A percentile compares a stretch with the other conserved stretches of the same genome.
Conservation (phyloP, 2,329 filamentous ascomycete genomes). For the Zymoseptoria tritici region DNA sequence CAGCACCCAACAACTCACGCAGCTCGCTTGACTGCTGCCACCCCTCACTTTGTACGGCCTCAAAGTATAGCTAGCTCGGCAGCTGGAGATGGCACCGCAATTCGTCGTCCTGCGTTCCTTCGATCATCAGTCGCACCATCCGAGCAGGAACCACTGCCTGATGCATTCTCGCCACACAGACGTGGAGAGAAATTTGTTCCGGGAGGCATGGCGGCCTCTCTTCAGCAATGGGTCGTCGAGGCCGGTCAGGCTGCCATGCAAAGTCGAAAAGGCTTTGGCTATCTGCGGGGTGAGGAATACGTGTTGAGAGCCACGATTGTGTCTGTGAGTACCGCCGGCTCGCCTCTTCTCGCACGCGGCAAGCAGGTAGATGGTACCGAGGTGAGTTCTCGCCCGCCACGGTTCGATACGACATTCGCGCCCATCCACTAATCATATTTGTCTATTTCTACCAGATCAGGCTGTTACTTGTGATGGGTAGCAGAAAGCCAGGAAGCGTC, state of each 20-base stretch:
- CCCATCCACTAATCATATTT: not conserved
- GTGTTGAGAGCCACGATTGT: slow-evolving; percentile 16
- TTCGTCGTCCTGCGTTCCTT: slow-evolving; percentile 33
- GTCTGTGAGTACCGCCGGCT: slow-evolving; percentile 11
- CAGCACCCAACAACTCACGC: slow-evolving; percentile 14
- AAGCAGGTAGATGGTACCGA: slow-evolving; percentile 6
- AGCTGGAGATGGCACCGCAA: slow-evolving; percentile 2
- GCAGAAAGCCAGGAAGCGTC: not conserved
- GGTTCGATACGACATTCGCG: not conserved
- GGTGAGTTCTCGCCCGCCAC: not conserved
- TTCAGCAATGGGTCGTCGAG: slow-evolving; percentile 47
- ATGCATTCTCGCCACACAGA: slow-evolving; percentile 48
- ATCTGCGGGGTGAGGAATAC: slow-evolving; percentile 20
- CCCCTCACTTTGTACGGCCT: slow-evolving; percentile 10
- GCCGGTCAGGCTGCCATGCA: slow-evolving; percentile 24
- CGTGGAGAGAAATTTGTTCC: slow-evolving; percentile 43
- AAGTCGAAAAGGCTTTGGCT: slow-evolving; percentile 18
- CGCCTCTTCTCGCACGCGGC: slow-evolving; percentile 14
- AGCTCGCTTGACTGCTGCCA: slow-evolving; percentile 5
- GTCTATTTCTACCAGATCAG: not conserved
- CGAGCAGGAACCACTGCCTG: slow-evolving; percentile 37
- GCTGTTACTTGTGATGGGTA: not conserved
- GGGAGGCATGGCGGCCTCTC: slow-evolving; percentile 42
- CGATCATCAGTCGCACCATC: slow-evolving; percentile 28
- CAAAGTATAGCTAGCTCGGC: slow-evolving; percentile 8